Evolutionary conservation across 129 eudicot genomes (phyloP).

Genomic region (Mikania micrantha): DNA sequence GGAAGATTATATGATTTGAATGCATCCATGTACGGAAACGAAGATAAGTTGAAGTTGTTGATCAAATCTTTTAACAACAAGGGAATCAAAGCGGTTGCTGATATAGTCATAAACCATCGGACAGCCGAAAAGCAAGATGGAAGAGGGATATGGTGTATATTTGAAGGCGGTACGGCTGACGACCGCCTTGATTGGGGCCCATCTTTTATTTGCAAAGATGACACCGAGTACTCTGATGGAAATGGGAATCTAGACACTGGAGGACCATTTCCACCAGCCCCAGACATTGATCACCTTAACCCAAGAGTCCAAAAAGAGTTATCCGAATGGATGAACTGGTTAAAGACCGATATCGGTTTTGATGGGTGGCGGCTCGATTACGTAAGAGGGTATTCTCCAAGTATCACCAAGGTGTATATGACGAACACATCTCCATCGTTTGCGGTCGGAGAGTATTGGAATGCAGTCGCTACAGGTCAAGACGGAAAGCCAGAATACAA

Average conservation of each 20-base stretch:
- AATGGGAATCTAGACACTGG: conserved; percentile 64
- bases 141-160: conserved; percentile 53
- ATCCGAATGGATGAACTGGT: conserved; percentile 84
- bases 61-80: conserved; percentile 41
- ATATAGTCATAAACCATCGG: conserved; percentile 74
- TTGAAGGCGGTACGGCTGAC: conserved; percentile 71
- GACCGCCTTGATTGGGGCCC: conserved; percentile 81
- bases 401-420: conserved; percentile 58
- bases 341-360: conserved; percentile 61
- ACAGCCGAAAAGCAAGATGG: conserved; percentile 47
- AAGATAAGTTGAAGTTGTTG: conserved; percentile 34
- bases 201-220: conserved; percentile 54
- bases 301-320: conserved; percentile 60
- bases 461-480: conserved; percentile 21
- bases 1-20: conserved; percentile 67
- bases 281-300: conserved; percentile 73
- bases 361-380: conserved; percentile 73
- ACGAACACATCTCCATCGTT: conserved; percentile 45
- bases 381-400: conserved; percentile 52
- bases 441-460: conserved; percentile 68
- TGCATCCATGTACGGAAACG: conserved; percentile 51
- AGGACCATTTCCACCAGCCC: conserved; percentile 35
- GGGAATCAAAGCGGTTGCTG: conserved; percentile 65
- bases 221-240: conserved; percentile 44
- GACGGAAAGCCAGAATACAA: conserved; percentile 53